Percentiles rank a stretch among this genome's conserved stretches.
Conservation (phyloP, 139 green algal genomes). For the Chlorella sp. region DNA sequence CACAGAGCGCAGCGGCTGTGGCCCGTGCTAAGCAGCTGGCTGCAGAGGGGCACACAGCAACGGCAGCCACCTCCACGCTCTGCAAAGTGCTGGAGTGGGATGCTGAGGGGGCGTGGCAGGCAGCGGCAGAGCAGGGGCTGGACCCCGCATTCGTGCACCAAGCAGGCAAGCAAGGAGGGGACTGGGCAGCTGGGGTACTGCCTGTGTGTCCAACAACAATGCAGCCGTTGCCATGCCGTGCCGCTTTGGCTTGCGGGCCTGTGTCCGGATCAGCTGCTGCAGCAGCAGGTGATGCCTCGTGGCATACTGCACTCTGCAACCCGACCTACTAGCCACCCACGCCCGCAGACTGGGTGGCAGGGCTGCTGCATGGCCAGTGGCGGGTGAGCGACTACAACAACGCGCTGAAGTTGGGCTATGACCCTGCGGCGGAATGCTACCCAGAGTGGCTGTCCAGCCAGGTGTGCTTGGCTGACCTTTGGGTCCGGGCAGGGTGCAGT, state of each 20-base stretch:
- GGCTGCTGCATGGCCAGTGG: slow-evolving; percentile 68
- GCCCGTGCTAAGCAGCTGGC: slow-evolving; percentile 69
- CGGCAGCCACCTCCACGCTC: slow-evolving; percentile 85
- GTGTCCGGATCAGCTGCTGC: no score
- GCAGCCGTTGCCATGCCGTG: no score
- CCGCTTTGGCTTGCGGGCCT: no score
- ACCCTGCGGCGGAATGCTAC: slow-evolving; percentile 78
- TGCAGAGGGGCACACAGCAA: slow-evolving; percentile 78
- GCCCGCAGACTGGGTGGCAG: slow-evolving; percentile 73
- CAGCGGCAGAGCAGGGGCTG: slow-evolving; percentile 5
- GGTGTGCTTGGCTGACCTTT: slow-evolving; percentile 20
- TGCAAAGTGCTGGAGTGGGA: slow-evolving; percentile 90
- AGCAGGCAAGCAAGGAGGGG: slow-evolving; percentile 25
- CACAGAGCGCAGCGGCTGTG: slow-evolving; percentile 54
- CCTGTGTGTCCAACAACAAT: no score
- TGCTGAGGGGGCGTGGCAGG: slow-evolving; percentile 53
- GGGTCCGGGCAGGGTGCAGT: not conserved
- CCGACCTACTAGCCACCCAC: no score
- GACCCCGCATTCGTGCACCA: slow-evolving; percentile 79
- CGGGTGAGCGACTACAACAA: slow-evolving; percentile 94
- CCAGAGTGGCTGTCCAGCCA: slow-evolving; percentile 82
- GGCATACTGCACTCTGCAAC: no score
- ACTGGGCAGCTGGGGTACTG: no score
- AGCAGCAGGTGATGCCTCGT: no score
- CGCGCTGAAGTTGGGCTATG: slow-evolving; percentile 92